Conservation (phyloP, 2,329 filamentous ascomycete species). For the Zarea fungicola region DNA sequence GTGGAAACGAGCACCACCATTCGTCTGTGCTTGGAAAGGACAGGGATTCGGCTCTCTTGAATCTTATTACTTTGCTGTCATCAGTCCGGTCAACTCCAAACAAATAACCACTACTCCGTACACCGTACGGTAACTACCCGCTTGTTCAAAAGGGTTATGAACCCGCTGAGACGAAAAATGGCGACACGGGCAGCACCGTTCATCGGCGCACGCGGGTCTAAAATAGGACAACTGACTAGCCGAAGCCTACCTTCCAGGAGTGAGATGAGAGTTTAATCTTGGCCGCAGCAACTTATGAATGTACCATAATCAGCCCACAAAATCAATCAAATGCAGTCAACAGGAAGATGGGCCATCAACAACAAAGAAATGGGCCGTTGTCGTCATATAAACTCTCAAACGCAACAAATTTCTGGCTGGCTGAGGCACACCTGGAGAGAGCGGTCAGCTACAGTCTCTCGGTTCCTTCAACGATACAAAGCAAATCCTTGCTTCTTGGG, state of each 20-base stretch:
- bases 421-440: too few relatives aligned
- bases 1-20: neutral
- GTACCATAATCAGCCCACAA: neutral
- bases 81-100: too few relatives aligned
- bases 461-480: too few relatives aligned
- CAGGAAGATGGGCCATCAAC: slow-evolving; percentile 1
- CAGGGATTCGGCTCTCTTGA: neutral
- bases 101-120: too few relatives aligned
- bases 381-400: neutral
- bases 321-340: neutral
- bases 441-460: too few relatives aligned
- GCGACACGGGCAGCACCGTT: neutral
- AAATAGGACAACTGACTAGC: neutral
- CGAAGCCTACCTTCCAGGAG: too few relatives aligned
- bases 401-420: too few relatives aligned
- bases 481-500: too few relatives aligned
- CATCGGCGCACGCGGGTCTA: neutral
- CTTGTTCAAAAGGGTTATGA: neutral
- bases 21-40: neutral
- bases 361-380: neutral
- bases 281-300: too few relatives aligned
- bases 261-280: too few relatives aligned
- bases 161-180: neutral
- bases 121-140: too few relatives aligned
- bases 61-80: neutral